Base-by-base conservation (phyloP, 306 rosid genomes). In the Prinsepia uniflora region DNA sequence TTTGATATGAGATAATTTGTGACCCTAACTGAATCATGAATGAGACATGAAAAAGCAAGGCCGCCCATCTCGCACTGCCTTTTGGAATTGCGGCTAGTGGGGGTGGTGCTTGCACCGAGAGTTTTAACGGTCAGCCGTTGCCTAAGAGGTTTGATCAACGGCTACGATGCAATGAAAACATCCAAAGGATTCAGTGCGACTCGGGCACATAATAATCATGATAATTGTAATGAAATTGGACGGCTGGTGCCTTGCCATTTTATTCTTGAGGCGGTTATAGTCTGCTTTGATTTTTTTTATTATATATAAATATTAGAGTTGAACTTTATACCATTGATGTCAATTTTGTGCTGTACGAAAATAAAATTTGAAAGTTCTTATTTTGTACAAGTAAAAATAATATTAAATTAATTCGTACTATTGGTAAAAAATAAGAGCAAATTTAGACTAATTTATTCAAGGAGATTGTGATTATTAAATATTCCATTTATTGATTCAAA, bases 131-230 rank as follows among this genome's bases (percentile, higher is more conserved):
- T 10, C 15, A 22, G 8, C 39, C 15, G 8, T 10, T 56, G 61
- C 36, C 61, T 15, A 56, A 5, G 20, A 2, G 34, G 10, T 36
- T 17, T 20, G 39, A 34, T 59, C 20, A 34, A 59, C 64, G 43
- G 64, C 64, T 13, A 22, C 7, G 62, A 56, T 40, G 63, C 62
- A 12, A 53, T 19, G 15, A 50, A 53, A 68, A 6, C 50, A 41
- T 62, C 66, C 46, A 59, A 49, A 49, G 15, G 19, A 49, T 49
- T 49, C 55, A 49, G 55, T 49, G 55, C n/a, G n/a, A 49, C 18
- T 49, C 43, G 40, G 5, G 12, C 6, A 12, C 11, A 14, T 34
- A 34, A 59, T 14, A 19, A 59, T 59, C 44, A 14, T 15, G 10
- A 59, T 13, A 34, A 34, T 49, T 15, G 55, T 15, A 14, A 15